Percentiles rank a stretch among this genome's conserved stretches.
phyloP scores from a whole-genome alignment of 176 grass and related monocot species.

The Carex scoparia region DNA sequence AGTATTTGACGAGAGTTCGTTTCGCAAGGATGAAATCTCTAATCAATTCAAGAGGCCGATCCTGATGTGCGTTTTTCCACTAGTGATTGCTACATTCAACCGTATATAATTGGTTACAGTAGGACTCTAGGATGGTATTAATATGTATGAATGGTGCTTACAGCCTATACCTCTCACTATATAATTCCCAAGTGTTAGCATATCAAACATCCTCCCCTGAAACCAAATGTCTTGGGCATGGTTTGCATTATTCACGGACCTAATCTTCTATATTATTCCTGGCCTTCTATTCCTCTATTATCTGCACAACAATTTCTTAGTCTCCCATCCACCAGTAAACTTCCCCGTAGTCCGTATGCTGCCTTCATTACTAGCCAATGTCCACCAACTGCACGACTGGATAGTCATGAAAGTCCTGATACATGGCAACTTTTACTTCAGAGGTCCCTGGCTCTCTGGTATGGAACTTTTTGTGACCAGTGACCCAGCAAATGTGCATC shows the following conservation, averaged over 20 bases:
- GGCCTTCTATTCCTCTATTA: neutral
- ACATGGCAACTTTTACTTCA: neutral
- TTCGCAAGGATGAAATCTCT: no score
- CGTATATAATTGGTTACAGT: no score
- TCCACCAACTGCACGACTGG: constrained; percentile 15
- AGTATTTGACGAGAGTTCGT: no score
- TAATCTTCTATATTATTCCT: neutral
- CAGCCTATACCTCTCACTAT: neutral
- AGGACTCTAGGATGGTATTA: no score
- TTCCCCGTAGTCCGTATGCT: constrained; percentile 33
- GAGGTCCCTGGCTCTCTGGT: constrained; percentile 8
- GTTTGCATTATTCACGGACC: neutral
- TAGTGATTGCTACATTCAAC: no score
- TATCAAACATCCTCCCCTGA: neutral
- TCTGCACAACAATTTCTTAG: constrained; percentile 23
- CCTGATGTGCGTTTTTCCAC: no score
- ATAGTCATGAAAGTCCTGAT: neutral
- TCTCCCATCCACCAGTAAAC: neutral
- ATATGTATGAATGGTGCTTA: no score
- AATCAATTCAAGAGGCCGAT: no score
- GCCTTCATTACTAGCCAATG: neutral
- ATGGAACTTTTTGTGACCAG: neutral
- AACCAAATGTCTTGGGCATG: neutral
- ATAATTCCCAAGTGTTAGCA: neutral
- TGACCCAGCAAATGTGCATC: constrained; percentile 30